Evolutionary conservation across 306 rosid species (phyloP), one percentile per base, ranked within the genome.

Genomic region (Castanospermum australe): DNA sequence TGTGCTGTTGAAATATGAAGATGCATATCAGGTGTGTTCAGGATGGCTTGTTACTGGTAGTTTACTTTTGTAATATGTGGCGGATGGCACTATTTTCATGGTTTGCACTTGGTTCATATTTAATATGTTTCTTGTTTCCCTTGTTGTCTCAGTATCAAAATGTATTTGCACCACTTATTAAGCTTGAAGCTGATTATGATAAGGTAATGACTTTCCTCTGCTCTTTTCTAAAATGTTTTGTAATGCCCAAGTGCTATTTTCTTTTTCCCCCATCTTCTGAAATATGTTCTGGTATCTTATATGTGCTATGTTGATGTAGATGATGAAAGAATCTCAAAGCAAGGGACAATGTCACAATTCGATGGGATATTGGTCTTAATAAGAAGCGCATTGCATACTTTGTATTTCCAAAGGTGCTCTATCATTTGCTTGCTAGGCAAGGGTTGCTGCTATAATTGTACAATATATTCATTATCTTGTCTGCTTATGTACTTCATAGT

Each of bases 1-100:
- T 24, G 99, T 96, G 59, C 98, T 79, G 74, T 74, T 91, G 85
- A 96, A 96, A 82, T 96, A 96, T 54, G 99, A 96, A 88, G 99
- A 96, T 92, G 99, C 99, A 17, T 96, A 96, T 85, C 99, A 96
- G 96, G 99, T 96, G 75, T 22, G 41, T 59, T 78, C 35, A 75
- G 56, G 38, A 76, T 33, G 65, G 51, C 71, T 72, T 63, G 39
- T 63, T n/a, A 42, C n/a, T n/a, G n/a, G 59, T 13, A 12, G 15
- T 14, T 48, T 61, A 17, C 33, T 28, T 83, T 62, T 76, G 45
- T 50, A 13, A 35, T 54, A 66, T 45, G 44, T 11, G 55, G 59
- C 32, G 35, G 52, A 42, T 82, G 50, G 74, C 38, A 54, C 73
- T 24, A 54, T 68, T 41, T 28, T 71, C 54, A 14, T 15, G 28